Base-by-base conservation (phyloP, 2,329 filamentous ascomycete species). In the Nemania sp. region DNA sequence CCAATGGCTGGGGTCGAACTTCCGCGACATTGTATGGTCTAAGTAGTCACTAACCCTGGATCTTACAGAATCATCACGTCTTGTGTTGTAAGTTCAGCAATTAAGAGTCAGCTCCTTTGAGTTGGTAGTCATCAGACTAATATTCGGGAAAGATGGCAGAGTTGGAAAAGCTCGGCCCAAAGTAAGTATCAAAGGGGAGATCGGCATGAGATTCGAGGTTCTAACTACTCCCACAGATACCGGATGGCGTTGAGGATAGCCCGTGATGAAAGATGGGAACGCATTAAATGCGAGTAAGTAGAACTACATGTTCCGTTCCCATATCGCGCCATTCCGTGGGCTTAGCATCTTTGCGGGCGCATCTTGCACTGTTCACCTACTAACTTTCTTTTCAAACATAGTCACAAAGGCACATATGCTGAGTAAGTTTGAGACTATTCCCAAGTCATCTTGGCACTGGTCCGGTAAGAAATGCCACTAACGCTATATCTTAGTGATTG, bases 281-380 rank as follows among this genome's bases (percentile, higher is more conserved):
- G 92, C 45, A 74, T 96, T 42, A 84, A 88, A 68, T 99, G 94
- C 72, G 90, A 93, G 64, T 94, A 97, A 77, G 93, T 91, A 57
- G 54, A 61, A 42, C 80, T 82, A n/a, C 20, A 34, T 34, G n/a
- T 24, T 26, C 11, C 11, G 6, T 34, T 24, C 14, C 36, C 28
- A 19, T 20, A 19, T 23, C 12, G 14, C 26, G 28, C 8, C 23
- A 19, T 40, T n/a, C 5, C 7, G 3, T 11, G 14, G 19, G 20
- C 33, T 41, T 15, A 14, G 14, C 36, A 9, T 46, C 30, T 5
- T 8, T 9, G 6, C 12, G 15, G 46, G 15, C 11, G 2, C 9
- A n/a, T 45, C 7, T n/a, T 17, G 20, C 15, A n/a, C 5, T 39
- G 11, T 2, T 3, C 5, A 7, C n/a, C 30, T 15, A 37, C 49